Evolutionary conservation across 129 eudicot species (phyloP).

Genomic region (Lactuca sativa): DNA sequence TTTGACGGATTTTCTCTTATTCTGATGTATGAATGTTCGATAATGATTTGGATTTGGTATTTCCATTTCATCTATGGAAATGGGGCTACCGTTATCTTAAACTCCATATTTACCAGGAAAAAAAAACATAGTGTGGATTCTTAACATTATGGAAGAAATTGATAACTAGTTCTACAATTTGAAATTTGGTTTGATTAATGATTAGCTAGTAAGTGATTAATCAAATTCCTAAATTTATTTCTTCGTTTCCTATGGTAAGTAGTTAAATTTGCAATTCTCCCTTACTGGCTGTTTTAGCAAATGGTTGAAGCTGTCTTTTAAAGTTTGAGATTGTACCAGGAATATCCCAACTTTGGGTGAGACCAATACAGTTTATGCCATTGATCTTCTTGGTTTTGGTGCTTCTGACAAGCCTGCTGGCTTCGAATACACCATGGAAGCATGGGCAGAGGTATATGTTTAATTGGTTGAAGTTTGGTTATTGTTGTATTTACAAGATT

Average conservation of each 20-base stretch:
- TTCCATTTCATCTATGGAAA: neutral
- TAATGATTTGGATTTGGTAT: neutral
- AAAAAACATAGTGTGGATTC: too few species aligned
- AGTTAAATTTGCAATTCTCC: neutral
- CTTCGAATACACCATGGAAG: slow-evolving; percentile 79
- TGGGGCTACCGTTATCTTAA: too few species aligned
- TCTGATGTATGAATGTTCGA: too few species aligned
- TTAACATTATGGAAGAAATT: neutral
- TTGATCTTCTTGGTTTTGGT: slow-evolving; percentile 98
- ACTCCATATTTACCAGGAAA: too few species aligned
- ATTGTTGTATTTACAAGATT: slow-evolving; percentile 8
- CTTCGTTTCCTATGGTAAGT: too few species aligned
- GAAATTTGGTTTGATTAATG: slow-evolving; percentile 7
- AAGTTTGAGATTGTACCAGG: slow-evolving; percentile 40
- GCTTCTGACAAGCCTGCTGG: slow-evolving; percentile 89
- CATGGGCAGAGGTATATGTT: slow-evolving; percentile 70
- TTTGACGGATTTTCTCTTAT: neutral
- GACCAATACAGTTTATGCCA: slow-evolving; percentile 62
- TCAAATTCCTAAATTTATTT: neutral
- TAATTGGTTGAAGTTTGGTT: neutral
- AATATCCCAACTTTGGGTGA: slow-evolving; percentile 68
- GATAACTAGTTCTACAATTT: neutral
- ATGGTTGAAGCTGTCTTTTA: neutral
- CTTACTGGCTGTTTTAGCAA: slow-evolving; percentile 10
- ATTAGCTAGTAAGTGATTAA: slow-evolving; percentile 2